phyloP scores from a whole-genome alignment of 805 yeast species.

The Lipomyces yamadae region DNA sequence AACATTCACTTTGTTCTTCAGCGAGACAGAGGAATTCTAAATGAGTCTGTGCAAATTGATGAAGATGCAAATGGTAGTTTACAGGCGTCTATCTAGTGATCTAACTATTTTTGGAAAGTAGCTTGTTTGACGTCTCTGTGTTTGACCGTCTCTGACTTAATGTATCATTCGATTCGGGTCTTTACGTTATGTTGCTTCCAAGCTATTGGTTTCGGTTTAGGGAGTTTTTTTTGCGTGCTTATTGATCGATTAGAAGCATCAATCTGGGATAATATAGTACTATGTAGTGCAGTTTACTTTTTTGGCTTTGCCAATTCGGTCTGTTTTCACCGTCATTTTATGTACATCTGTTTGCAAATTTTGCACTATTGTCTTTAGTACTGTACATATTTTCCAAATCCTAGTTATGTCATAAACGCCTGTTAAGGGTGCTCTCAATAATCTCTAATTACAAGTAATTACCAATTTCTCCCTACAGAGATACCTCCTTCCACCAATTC shows the following conservation, averaged over 20 bases:
- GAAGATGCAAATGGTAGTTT: too few relatives aligned
- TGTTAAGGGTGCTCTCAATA: neutral
- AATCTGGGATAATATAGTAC: neutral
- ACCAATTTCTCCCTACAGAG: constrained; percentile 32
- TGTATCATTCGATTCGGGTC: neutral
- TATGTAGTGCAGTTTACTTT: neutral
- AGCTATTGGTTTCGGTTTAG: neutral
- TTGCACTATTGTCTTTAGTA: neutral
- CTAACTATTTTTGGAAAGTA: too few relatives aligned
- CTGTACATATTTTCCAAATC: constrained; percentile 6
- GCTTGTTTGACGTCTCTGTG: neutral
- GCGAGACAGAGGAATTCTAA: constrained; percentile 52
- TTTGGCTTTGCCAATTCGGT: neutral
- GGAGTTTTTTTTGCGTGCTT: neutral
- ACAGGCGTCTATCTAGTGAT: too few relatives aligned
- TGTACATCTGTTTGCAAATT: neutral
- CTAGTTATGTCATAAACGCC: neutral
- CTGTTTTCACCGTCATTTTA: neutral
- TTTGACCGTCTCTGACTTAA: neutral
- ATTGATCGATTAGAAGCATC: neutral
- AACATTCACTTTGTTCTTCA: constrained; percentile 77
- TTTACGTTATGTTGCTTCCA: neutral
- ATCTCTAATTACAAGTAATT: constrained; percentile 20
- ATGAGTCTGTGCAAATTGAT: neutral
- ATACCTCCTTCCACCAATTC: constrained; percentile 25